Base-by-base conservation (phyloP, 73 alveolate species). In the Uronychia setigera region DNA sequence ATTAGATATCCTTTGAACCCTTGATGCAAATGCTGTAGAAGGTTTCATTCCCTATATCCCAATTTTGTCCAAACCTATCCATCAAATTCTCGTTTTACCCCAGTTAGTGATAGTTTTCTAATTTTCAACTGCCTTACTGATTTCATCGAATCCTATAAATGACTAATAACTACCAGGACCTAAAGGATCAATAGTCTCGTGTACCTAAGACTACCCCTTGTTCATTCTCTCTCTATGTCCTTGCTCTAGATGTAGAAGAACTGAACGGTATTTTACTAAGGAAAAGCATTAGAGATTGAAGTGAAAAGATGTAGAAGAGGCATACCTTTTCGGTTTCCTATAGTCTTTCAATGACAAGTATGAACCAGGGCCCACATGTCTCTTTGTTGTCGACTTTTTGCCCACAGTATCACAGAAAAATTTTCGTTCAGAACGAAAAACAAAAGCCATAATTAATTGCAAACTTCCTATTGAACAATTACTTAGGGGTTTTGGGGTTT, bases 401-500 rank as follows among this genome's bases (percentile, higher is more conserved):
- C n/a, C 67, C 19, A 19, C 67, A 46, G 67, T 11, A 19, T 46
- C 67, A n/a, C n/a, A n/a, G n/a, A n/a, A n/a, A n/a, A n/a, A n/a
- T n/a, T n/a, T 80, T 60, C 95, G 58, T 31, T 89, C 95, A 31
- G 95, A 84, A 34, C 92, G 31, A 34, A 29, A 89, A 26, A 89
- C 95, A 80, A 89, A 89, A 0, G 95, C 95, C 95, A 89, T 89
- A 33, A 28, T n/a, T n/a, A n/a, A n/a, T n/a, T n/a, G n/a, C n/a
- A n/a, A n/a, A n/a, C n/a, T n/a, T n/a, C n/a, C n/a, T n/a, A n/a
- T n/a, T n/a, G n/a, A n/a, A n/a, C n/a, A n/a, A n/a, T n/a, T n/a
- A n/a, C n/a, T n/a, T n/a, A n/a, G n/a, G n/a, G n/a, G n/a, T n/a
- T n/a, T n/a, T n/a, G n/a, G n/a, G n/a, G n/a, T n/a, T n/a, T n/a